Conservation (phyloP, 1,284 basidiomycete species). For the Malassezia psittaci region DNA sequence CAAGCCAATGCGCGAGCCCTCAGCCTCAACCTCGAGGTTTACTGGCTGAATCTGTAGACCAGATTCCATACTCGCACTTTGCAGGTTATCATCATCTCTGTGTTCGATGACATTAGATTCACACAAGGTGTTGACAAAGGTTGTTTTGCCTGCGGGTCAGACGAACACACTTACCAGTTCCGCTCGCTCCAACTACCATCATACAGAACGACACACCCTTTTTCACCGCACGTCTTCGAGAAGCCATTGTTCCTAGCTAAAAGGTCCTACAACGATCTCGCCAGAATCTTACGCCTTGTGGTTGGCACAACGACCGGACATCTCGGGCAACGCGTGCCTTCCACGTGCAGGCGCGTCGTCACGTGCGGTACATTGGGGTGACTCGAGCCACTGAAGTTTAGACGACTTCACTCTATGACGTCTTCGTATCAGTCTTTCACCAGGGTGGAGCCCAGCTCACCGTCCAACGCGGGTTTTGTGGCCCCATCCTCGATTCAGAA, state of each 20-base stretch:
- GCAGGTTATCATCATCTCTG: slow-evolving; percentile 74
- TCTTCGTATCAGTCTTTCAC: slow-evolving; percentile 12
- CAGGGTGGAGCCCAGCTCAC: slow-evolving; percentile 3
- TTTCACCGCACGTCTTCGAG: slow-evolving; percentile 42
- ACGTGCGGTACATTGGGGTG: slow-evolving; percentile 7
- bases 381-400: background rate
- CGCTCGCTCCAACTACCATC: slow-evolving; percentile 47
- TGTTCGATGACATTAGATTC: slow-evolving; percentile 52
- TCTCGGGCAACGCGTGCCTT: slow-evolving; percentile 1
- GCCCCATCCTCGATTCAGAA: slow-evolving; percentile 10
- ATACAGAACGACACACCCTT: slow-evolving; percentile 48
- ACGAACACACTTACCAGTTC: slow-evolving; percentile 26
- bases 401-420: too few species aligned
- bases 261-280: background rate
- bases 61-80: slow-evolving; percentile 84
- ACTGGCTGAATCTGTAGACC: slow-evolving; percentile 91
- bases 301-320: background rate
- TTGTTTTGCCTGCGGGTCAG: slow-evolving; percentile 37
- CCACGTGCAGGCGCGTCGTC: slow-evolving; percentile 12
- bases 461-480: background rate
- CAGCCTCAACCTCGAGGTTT: slow-evolving; percentile 95
- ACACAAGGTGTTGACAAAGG: slow-evolving; percentile 47
- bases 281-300: background rate
- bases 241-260: slow-evolving; percentile 22
- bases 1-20: slow-evolving; percentile 91